Conservation (phyloP, 2,329 filamentous ascomycete genomes). For the Chaetomium sp. region DNA sequence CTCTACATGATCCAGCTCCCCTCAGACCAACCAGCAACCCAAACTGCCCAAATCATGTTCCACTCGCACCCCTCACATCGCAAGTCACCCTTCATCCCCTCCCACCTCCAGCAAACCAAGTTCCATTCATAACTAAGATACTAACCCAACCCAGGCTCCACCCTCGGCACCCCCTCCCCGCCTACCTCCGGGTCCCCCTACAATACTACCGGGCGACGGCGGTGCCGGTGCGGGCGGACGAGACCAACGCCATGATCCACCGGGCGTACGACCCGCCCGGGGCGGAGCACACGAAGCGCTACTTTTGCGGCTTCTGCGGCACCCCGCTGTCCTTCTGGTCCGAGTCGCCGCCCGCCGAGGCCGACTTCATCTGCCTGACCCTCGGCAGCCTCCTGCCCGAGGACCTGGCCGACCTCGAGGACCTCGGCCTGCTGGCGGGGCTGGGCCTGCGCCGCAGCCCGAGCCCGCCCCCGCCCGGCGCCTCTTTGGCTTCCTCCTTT, state of each 20-base stretch:
- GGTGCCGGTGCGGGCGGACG: slow-evolving; percentile 75
- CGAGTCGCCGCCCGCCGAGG: slow-evolving; percentile 69
- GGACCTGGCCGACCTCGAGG: slow-evolving; percentile 72
- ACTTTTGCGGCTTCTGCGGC: slow-evolving; percentile 92
- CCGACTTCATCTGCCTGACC: slow-evolving; percentile 77
- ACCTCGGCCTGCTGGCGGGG: slow-evolving; percentile 66
- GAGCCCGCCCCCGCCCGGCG: too few species aligned
- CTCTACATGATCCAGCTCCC: slow-evolving; percentile 76
- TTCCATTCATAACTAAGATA: neutral
- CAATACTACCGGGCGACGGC: slow-evolving; percentile 78
- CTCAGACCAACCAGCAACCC: slow-evolving; percentile 43
- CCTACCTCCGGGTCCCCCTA: slow-evolving; percentile 82
- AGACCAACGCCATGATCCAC: slow-evolving; percentile 67
- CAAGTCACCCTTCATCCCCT: slow-evolving; percentile 50
- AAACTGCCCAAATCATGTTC: slow-evolving; percentile 71
- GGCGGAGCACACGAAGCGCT: slow-evolving; percentile 59
- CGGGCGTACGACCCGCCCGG: slow-evolving; percentile 63
- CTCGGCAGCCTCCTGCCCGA: slow-evolving; percentile 74
- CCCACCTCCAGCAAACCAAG: neutral
- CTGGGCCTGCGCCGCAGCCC: neutral
- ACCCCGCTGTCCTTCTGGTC: slow-evolving; percentile 84
- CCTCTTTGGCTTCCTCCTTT: neutral
- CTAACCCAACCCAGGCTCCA: slow-evolving; percentile 50
- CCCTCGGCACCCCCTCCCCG: slow-evolving; percentile 67
- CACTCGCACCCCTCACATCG: slow-evolving; percentile 67